Evolutionary conservation across 1,139 yeast genomes (phyloP).

Genomic region (Debaryomycetaceae sp.): DNA sequence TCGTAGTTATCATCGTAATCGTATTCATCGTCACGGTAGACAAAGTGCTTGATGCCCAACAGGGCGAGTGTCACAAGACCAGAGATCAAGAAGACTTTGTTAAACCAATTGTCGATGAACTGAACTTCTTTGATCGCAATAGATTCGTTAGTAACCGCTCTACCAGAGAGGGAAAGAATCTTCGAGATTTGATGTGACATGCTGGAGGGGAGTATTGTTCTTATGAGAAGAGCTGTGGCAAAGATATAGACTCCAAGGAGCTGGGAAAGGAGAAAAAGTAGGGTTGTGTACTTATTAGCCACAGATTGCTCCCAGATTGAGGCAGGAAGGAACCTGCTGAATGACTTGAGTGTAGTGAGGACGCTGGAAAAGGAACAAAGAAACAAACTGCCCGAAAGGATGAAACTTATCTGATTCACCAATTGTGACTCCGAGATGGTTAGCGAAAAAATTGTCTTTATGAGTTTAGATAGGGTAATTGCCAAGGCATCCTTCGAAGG

Average conservation of each 20-base stretch:
- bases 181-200: constrained; percentile 51
- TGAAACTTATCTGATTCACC: constrained; percentile 61
- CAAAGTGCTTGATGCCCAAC: constrained; percentile 24
- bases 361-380: constrained; percentile 67
- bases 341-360: constrained; percentile 46
- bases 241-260: constrained; percentile 75
- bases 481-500: constrained; percentile 57
- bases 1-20: constrained; percentile 23
- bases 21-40: constrained; percentile 15
- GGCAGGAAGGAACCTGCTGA: constrained; percentile 30
- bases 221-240: constrained; percentile 73
- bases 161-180: constrained; percentile 38
- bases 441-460: constrained; percentile 24
- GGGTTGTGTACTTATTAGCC: constrained; percentile 31
- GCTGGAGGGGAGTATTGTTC: constrained; percentile 69
- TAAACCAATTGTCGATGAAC: constrained; percentile 79
- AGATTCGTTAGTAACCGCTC: constrained; percentile 20
- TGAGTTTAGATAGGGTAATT: constrained; percentile 57
- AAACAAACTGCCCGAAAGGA: constrained; percentile 64
- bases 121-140: constrained; percentile 42
- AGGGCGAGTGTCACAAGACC: constrained; percentile 52
- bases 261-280: constrained; percentile 59
- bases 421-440: constrained; percentile 49
- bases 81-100: constrained; percentile 61
- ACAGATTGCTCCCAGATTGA: constrained; percentile 21